Evolutionary conservation across 306 rosid species (phyloP).

Genomic region (Hippophae gyantsensis): DNA sequence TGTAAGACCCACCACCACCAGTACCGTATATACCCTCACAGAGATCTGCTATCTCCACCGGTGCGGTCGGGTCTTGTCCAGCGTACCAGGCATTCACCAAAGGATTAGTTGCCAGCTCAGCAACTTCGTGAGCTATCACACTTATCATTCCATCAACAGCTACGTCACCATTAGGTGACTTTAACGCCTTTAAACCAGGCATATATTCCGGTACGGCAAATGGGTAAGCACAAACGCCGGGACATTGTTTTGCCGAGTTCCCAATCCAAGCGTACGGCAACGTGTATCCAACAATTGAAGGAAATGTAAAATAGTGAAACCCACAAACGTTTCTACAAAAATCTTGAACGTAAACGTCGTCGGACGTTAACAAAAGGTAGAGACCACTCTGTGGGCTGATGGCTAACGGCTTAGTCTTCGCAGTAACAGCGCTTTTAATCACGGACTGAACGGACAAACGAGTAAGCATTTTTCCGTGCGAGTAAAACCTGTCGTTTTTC

Average conservation of each 20-base stretch:
- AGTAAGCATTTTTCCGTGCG: constrained; percentile 72
- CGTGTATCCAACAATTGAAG: constrained; percentile 77
- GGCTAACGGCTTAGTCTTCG: constrained; percentile 51
- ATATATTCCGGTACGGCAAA: constrained; percentile 63
- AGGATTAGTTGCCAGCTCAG: constrained; percentile 84
- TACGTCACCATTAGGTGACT: constrained; percentile 79
- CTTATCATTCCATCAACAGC: constrained; percentile 97
- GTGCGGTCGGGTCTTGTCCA: constrained; percentile 75
- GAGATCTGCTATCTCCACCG: constrained; percentile 92
- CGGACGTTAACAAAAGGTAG: constrained; percentile 61
- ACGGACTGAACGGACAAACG: constrained; percentile 72
- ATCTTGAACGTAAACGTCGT: constrained; percentile 83
- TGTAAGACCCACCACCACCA: constrained; percentile 92
- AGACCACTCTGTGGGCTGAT: constrained; percentile 50
- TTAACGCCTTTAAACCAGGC: constrained; percentile 56
- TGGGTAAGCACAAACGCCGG: constrained; percentile 80
- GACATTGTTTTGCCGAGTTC: constrained; percentile 64
- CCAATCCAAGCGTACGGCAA: constrained; percentile 95
- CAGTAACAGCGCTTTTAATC: constrained; percentile 65
- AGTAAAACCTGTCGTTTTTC: constrained; percentile 81
- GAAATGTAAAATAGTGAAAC: constrained; percentile 91
- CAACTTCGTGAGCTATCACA: constrained; percentile 83
- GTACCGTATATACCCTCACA: constrained; percentile 97
- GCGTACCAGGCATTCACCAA: constrained; percentile 94
- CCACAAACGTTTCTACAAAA: constrained; percentile 89